A percentile compares a stretch with the other conserved stretches of the same genome.
phyloP scores from a whole-genome alignment of 108 stramenopile species.

The Epithemia pelagica region DNA sequence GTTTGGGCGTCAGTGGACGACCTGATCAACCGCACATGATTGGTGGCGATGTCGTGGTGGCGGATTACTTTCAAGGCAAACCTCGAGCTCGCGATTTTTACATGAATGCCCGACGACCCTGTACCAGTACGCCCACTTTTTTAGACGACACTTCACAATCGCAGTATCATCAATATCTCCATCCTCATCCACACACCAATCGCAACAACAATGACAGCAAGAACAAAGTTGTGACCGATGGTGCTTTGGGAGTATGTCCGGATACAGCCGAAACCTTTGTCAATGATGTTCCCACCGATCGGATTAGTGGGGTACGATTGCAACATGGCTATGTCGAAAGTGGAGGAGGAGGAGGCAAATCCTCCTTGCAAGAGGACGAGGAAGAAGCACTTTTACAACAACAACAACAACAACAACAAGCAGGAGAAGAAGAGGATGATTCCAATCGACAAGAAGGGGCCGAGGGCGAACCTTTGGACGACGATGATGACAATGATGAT shows the following conservation, averaged over 20 bases:
- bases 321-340: background rate
- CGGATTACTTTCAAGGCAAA: constrained; percentile 6
- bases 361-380: background rate
- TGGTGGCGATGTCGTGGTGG: constrained; percentile 17
- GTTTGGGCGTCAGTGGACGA: constrained; percentile 16
- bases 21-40: constrained; percentile 12
- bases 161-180: too few species aligned
- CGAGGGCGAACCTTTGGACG: too few species aligned
- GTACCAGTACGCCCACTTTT: too few species aligned
- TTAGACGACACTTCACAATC: too few species aligned
- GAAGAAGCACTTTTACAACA: background rate
- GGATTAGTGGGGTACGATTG: constrained; percentile 10
- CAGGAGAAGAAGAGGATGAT: background rate
- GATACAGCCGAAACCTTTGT: constrained; percentile 1
- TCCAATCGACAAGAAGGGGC: background rate
- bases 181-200: too few species aligned
- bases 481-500: background rate
- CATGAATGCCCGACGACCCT: constrained; percentile 12
- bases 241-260: constrained; percentile 13
- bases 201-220: background rate
- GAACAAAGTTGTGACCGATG: background rate
- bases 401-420: background rate
- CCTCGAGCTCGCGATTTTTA: constrained; percentile 14
- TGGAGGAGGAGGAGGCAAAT: too few species aligned
- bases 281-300: constrained; percentile 2